phyloP scores from a whole-genome alignment of 441 rosid species.

The Geranium incanum region DNA sequence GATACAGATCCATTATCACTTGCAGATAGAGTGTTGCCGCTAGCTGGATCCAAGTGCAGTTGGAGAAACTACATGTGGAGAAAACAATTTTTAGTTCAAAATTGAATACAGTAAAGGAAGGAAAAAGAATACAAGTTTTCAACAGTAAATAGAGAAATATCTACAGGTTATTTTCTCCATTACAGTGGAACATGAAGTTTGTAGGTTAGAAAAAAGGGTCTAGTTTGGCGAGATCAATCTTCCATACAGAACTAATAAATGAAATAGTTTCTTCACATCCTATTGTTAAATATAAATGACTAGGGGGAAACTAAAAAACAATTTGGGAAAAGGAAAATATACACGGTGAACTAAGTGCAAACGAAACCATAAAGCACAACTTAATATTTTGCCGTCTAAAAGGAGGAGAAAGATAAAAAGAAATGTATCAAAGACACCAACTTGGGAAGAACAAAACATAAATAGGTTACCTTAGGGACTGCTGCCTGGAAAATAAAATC shows the following conservation, averaged over 20 bases:
- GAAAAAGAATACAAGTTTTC: not conserved
- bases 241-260: no score
- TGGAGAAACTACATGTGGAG: constrained; percentile 43
- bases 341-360: no score
- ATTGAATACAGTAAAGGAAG: not conserved
- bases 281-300: no score
- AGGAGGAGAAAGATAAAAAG: not conserved
- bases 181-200: not conserved
- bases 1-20: constrained; percentile 51
- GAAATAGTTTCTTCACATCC: no score
- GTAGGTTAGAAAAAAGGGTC: not conserved
- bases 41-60: constrained; percentile 88
- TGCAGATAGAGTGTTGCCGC: constrained; percentile 61
- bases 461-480: constrained; percentile 77
- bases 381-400: not conserved
- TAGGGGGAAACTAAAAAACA: no score
- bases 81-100: no score
- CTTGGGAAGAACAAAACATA: not conserved
- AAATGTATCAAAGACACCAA: not conserved
- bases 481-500: constrained; percentile 96
- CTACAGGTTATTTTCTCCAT: not conserved
- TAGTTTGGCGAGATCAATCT: no score
- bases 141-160: no score
- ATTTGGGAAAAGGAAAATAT: no score
- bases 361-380: no score